A percentile compares a stretch with the other conserved stretches of the same genome.
Evolutionary conservation across 2,329 filamentous ascomycete genomes (phyloP).

Genomic region (Pseudogymnoascus sp.): DNA sequence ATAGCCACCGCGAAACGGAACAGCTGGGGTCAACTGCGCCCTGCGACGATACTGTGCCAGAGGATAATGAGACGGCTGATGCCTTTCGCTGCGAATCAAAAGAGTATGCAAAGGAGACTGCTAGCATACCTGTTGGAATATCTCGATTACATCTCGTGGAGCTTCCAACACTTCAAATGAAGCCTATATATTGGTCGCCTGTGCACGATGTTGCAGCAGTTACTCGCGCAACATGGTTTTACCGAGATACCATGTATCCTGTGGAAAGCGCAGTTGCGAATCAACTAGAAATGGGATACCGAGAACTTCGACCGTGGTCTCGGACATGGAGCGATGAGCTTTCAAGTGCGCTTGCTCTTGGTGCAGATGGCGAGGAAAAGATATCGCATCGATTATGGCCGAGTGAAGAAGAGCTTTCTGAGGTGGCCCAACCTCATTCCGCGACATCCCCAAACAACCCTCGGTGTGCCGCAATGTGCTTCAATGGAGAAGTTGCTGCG

Average conservation of each 20-base stretch:
- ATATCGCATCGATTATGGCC: slow-evolving; percentile 76
- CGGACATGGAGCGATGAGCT: slow-evolving; percentile 91
- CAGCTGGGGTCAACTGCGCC: not conserved
- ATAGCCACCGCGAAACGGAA: not conserved
- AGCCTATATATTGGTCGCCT: slow-evolving; percentile 96
- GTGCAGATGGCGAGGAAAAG: slow-evolving; percentile 84
- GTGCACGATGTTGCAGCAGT: slow-evolving; percentile 82
- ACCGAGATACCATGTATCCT: slow-evolving; percentile 88
- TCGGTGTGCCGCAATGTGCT: slow-evolving; percentile 53
- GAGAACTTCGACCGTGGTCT: slow-evolving; percentile 78
- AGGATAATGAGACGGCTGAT: slow-evolving; percentile 14
- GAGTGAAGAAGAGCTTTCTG: slow-evolving; percentile 37
- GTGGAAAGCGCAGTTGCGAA: slow-evolving; percentile 82
- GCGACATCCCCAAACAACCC: slow-evolving; percentile 37
- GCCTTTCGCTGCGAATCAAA: slow-evolving; percentile 23
- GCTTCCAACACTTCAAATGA: slow-evolving; percentile 76
- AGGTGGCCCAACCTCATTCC: slow-evolving; percentile 22
- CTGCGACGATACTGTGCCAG: not conserved
- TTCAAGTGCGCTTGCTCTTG: slow-evolving; percentile 81
- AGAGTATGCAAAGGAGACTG: slow-evolving; percentile 22
- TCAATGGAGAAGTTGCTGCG: slow-evolving; percentile 49
- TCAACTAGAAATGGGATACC: slow-evolving; percentile 83
- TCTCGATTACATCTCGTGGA: slow-evolving; percentile 86
- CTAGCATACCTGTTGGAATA: slow-evolving; percentile 73
- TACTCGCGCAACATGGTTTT: slow-evolving; percentile 90